Conservation (phyloP, 164 flowering plant genomes). For the Aristolochia californica region DNA sequence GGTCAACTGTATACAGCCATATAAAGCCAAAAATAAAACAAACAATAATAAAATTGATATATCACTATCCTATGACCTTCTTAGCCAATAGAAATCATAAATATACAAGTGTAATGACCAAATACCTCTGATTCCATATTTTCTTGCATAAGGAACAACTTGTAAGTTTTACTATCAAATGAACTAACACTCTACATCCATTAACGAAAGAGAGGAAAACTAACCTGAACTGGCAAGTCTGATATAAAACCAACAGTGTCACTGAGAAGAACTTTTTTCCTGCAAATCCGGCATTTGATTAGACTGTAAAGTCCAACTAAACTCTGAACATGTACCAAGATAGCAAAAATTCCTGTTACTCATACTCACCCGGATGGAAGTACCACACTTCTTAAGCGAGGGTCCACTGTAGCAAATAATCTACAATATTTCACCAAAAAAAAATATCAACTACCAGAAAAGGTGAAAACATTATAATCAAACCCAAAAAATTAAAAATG, state of each 20-base stretch:
- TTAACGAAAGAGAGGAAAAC: not conserved
- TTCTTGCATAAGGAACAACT: conserved; percentile 1
- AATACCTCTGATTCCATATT: too few relatives aligned
- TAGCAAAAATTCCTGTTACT: not conserved
- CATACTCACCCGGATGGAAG: conserved; percentile 89
- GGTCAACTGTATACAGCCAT: too few relatives aligned
- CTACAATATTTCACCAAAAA: conserved; percentile 28
- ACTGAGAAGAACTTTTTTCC: conserved; percentile 86
- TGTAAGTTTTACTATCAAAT: not conserved
- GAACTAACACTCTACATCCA: not conserved
- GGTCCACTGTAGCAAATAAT: conserved; percentile 95
- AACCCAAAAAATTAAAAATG: not conserved
- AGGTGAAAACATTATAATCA: not conserved
- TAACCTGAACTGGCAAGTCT: conserved; percentile 95
- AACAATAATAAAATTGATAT: too few relatives aligned
- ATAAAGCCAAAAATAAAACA: too few relatives aligned
- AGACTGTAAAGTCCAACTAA: too few relatives aligned
- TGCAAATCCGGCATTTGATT: conserved; percentile 18
- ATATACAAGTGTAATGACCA: too few relatives aligned
- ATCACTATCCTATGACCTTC: too few relatives aligned
- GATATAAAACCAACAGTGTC: conserved; percentile 98
- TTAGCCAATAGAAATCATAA: too few relatives aligned
- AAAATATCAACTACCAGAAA: not conserved
- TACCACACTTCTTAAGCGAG: conserved; percentile 57
- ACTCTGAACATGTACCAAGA: not conserved